Conservation (phyloP, 169 alveolate species). For the Cryptosporidium xiaoi region DNA sequence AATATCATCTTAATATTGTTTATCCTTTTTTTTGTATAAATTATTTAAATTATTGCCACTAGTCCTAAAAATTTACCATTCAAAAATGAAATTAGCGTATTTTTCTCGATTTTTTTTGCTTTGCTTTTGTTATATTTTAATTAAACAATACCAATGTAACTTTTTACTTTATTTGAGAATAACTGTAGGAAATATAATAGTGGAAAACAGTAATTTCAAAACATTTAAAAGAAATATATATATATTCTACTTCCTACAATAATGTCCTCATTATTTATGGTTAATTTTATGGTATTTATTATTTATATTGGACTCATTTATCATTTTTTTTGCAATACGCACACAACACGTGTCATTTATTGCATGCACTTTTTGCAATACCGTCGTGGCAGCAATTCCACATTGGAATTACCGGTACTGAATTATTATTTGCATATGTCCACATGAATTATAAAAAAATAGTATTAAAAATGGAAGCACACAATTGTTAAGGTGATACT, state of each 20-base stretch:
- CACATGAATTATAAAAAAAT: conserved; percentile 17
- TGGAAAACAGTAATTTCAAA: background rate
- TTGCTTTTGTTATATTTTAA: too few species aligned
- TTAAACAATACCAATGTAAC: background rate
- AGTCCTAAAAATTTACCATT: too few species aligned
- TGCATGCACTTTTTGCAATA: conserved; percentile 34
- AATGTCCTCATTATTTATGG: background rate
- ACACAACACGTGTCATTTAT: conserved; percentile 70
- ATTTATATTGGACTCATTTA: background rate
- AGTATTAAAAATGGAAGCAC: too few species aligned
- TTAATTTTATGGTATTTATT: background rate
- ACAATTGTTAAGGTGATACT: too few species aligned
- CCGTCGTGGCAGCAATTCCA: conserved; percentile 75
- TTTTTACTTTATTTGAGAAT: background rate
- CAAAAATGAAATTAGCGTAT: too few species aligned
- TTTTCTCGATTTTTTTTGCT: too few species aligned
- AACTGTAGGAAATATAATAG: background rate
- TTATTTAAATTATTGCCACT: too few species aligned
- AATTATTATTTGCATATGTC: conserved; percentile 19
- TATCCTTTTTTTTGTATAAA: background rate
- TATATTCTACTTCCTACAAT: background rate
- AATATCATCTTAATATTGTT: background rate
- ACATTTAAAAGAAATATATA: background rate
- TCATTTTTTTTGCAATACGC: conserved; percentile 2
- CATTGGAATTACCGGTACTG: conserved; percentile 56